Evolutionary conservation across 2,329 filamentous ascomycete genomes (phyloP).

Genomic region (Keithomyces neogunnii): DNA sequence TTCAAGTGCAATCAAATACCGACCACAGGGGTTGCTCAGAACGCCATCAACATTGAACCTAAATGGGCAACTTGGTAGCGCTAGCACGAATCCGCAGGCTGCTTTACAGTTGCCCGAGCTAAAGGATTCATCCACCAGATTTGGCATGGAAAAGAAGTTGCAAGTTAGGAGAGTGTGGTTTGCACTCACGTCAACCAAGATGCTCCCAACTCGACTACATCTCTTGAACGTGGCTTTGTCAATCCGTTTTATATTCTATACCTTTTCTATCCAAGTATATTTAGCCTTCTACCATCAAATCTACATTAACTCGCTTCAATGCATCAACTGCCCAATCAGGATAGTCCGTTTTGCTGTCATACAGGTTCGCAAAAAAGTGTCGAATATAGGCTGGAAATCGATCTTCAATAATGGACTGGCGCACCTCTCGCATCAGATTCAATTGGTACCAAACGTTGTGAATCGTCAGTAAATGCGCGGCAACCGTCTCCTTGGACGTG

Average conservation of each 20-base stretch:
- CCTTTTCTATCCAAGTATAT: not conserved
- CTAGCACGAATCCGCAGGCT: too few relatives aligned
- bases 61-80: too few relatives aligned
- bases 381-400: slow-evolving; percentile 69
- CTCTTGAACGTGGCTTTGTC: not conserved
- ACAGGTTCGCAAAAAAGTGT: slow-evolving; percentile 68
- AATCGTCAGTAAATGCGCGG: slow-evolving; percentile 76
- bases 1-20: too few relatives aligned
- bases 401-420: slow-evolving; percentile 75
- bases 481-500: slow-evolving; percentile 87
- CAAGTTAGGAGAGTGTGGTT: too few relatives aligned
- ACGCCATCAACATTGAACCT: too few relatives aligned
- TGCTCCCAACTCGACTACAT: too few relatives aligned
- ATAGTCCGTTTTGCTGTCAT: slow-evolving; percentile 54
- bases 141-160: too few relatives aligned
- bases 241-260: not conserved
- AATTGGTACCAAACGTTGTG: slow-evolving; percentile 95
- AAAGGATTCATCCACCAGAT: too few relatives aligned
- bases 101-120: too few relatives aligned
- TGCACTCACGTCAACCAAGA: too few relatives aligned
- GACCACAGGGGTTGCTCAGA: too few relatives aligned
- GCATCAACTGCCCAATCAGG: slow-evolving; percentile 82
- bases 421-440: slow-evolving; percentile 66
- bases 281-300: slow-evolving; percentile 29
- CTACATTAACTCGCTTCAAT: slow-evolving; percentile 69